These are phyloP conservation scores for Phtheirospermum japonicum DNA, from an alignment of 257 asterid genomes.

Conservation along the genomic window DNA sequence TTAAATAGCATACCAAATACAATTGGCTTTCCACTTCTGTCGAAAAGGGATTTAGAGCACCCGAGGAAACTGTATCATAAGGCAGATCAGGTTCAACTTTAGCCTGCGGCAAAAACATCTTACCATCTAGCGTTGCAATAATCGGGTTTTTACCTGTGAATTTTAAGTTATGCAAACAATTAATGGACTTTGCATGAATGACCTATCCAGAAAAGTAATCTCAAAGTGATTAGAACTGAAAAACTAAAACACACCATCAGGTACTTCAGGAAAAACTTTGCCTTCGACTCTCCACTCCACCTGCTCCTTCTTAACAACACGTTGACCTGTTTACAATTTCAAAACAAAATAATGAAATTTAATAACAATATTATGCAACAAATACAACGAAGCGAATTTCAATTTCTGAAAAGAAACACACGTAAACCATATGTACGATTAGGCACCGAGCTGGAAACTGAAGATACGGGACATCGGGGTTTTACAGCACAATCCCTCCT, in stretches of 20 bases:
- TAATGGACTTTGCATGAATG: neutral
- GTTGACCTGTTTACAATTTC: conserved; percentile 23
- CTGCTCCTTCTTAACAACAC: conserved; percentile 21
- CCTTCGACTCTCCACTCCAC: conserved; percentile 13
- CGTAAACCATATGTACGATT: conserved; percentile 28
- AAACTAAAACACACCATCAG: conserved; percentile 16
- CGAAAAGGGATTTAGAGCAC: conserved; percentile 24
- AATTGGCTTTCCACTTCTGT: conserved; percentile 34
- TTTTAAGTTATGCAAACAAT: conserved; percentile 17
- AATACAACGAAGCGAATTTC: neutral
- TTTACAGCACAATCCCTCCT: conserved; percentile 6
- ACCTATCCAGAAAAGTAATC: neutral
- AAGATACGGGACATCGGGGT: neutral
- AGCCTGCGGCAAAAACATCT: conserved; percentile 21
- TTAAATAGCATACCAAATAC: conserved; percentile 37
- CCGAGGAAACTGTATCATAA: conserved; percentile 10
- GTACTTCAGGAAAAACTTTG: neutral
- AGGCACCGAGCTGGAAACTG: conserved; percentile 21
- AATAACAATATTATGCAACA: neutral
- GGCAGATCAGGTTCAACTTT: conserved; percentile 36
- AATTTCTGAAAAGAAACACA: neutral
- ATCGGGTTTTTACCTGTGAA: conserved; percentile 28
- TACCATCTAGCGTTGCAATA: neutral
- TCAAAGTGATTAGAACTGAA: neutral
- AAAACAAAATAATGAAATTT: conserved; percentile 19